phyloP scores from a whole-genome alignment of 1,284 basidiomycete genomes.

The Cryptococcus sp. region DNA sequence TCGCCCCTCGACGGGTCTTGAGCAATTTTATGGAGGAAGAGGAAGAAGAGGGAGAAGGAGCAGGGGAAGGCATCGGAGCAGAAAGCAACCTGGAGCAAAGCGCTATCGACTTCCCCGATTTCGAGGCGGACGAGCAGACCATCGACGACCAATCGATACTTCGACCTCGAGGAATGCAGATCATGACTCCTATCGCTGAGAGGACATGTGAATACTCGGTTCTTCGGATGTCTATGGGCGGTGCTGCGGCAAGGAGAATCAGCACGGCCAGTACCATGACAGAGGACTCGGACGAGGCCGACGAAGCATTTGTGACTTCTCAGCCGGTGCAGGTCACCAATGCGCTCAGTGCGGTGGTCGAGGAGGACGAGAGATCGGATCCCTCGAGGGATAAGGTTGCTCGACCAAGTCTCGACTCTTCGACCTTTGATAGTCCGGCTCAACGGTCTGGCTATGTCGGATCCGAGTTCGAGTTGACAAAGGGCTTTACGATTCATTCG shows the following conservation, averaged over 20 bases:
- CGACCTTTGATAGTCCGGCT: background rate
- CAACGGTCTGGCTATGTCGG: conserved; percentile 9
- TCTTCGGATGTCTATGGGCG: conserved; percentile 18
- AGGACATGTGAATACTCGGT: conserved; percentile 71
- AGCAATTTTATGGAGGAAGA: background rate
- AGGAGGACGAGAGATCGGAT: conserved; percentile 6
- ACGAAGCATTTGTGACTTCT: conserved; percentile 14
- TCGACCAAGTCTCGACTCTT: background rate
- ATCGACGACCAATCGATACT: too few species aligned
- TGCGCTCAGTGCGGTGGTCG: conserved; percentile 12
- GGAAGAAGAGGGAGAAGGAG: conserved; percentile 1
- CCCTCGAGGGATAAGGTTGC: background rate
- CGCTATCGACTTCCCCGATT: too few species aligned
- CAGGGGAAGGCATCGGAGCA: background rate
- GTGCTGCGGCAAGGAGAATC: background rate
- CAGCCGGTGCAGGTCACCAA: conserved; percentile 3
- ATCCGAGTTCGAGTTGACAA: conserved; percentile 35
- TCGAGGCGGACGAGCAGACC: too few species aligned
- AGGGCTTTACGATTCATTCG: conserved; percentile 45
- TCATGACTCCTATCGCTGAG: conserved; percentile 97
- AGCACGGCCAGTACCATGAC: background rate
- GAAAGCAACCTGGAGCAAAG: too few species aligned
- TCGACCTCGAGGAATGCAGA: conserved; percentile 56
- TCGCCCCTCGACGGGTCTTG: background rate
- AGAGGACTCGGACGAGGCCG: conserved; percentile 19